phyloP scores from a whole-genome alignment of 352 stramenopile genomes.

The Pythium coloratum region DNA sequence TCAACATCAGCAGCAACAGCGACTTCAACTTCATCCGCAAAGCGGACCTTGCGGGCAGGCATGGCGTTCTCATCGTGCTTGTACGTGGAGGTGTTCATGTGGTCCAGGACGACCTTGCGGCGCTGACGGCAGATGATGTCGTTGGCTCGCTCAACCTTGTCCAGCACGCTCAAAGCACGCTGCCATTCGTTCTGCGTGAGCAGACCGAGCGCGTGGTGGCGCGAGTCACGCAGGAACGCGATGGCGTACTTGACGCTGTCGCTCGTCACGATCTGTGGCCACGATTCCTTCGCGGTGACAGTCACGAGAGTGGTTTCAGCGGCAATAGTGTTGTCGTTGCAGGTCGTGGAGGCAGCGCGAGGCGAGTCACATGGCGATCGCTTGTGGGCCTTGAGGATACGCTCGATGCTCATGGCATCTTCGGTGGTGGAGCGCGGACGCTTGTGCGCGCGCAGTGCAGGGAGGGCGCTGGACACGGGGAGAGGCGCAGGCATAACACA shows the following conservation, averaged over 20 bases:
- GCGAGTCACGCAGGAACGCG: conserved; percentile 75
- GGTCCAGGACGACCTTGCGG: conserved; percentile 55
- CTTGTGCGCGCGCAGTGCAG: conserved; percentile 49
- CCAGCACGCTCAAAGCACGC: conserved; percentile 64
- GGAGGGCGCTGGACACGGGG: conserved; percentile 24
- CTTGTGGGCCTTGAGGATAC: conserved; percentile 67
- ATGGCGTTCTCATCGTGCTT: conserved; percentile 23
- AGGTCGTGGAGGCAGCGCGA: conserved; percentile 18
- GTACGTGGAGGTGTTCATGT: conserved; percentile 46
- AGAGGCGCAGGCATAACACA: conserved; percentile 49
- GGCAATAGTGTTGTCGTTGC: background rate
- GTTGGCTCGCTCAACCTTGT: conserved; percentile 82
- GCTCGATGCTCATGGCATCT: conserved; percentile 51
- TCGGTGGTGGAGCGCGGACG: conserved; percentile 45
- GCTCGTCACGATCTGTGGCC: conserved; percentile 50
- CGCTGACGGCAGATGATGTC: conserved; percentile 75
- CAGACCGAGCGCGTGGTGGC: conserved; percentile 65
- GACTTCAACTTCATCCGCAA: conserved; percentile 35
- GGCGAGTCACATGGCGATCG: conserved; percentile 48
- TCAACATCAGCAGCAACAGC: conserved; percentile 42
- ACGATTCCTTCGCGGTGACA: conserved; percentile 20
- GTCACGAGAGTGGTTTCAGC: conserved; percentile 17
- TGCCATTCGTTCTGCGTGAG: conserved; percentile 77
- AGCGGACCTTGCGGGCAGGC: conserved; percentile 45
- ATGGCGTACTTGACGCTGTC: conserved; percentile 68